Conservation (phyloP, 2,329 filamentous ascomycete species). For the Blastomyces parvus region DNA sequence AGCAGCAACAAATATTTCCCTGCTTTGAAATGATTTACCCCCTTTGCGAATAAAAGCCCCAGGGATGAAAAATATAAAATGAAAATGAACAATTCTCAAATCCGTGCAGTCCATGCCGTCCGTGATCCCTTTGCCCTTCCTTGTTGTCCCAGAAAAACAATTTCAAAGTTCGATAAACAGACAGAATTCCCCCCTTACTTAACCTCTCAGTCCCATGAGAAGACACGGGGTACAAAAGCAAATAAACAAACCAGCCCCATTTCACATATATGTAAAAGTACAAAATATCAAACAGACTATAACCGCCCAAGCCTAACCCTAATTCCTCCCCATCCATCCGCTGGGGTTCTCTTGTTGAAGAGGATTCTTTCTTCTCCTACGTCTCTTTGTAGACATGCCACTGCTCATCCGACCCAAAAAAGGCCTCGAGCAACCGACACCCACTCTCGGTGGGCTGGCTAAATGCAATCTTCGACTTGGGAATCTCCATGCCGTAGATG, state of each 20-base stretch:
- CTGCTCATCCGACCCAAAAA: constrained; percentile 46
- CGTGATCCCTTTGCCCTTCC: background rate
- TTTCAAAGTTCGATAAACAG: background rate
- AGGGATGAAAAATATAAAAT: background rate
- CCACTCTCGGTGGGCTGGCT: constrained; percentile 58
- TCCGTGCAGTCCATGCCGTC: background rate
- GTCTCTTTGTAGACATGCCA: constrained; percentile 52
- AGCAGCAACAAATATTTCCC: background rate
- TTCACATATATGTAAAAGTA: constrained; percentile 2
- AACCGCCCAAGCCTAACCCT: background rate
- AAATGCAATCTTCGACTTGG: constrained; percentile 51
- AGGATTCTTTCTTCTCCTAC: constrained; percentile 15
- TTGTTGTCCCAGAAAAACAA: constrained; percentile 3
- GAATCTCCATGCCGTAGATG: constrained; percentile 46
- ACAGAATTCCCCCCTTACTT: too few species aligned
- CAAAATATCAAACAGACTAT: background rate
- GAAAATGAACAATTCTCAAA: background rate
- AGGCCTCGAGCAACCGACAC: constrained; percentile 47
- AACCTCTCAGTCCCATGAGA: background rate
- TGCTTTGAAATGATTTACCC: background rate
- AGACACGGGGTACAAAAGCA: background rate
- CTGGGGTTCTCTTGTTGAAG: background rate
- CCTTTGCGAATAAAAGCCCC: background rate
- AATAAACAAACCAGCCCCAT: background rate
- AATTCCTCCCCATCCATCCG: background rate